Base-by-base conservation (phyloP, 768 basidiomycete genomes). In the Trametes elegans region DNA sequence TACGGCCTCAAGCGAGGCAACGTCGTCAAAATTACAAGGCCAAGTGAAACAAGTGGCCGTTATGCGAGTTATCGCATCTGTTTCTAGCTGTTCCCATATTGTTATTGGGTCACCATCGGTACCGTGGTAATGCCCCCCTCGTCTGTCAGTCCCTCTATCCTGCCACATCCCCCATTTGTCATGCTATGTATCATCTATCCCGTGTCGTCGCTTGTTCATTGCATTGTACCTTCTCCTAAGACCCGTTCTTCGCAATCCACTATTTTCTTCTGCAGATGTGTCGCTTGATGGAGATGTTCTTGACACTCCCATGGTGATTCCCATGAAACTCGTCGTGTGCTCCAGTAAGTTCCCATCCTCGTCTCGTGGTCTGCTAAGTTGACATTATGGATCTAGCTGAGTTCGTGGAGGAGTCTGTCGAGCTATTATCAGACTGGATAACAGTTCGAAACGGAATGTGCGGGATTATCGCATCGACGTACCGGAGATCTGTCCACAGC, bases 1-100 rank as follows among this genome's bases (percentile, higher is more conserved):
- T 99, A 98, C 74, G 97, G 97, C 47, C 82, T 99, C 53, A 82
- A 85, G 64, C 83, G 97, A 45, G 95, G 96, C 24, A 93, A 96
- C 70, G 97, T 99, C 42, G 97, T 99, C 72, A 98, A 97, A 78
- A 98, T 99, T 65, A 98, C 90, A 56, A 79, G 97, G 65, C 91
- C 94, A 24, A 94, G 91, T 72, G 97, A 98, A 78, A 99, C 97
- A 16, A 91, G 89, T 59, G 96, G 96, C 46, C 84, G 92, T 56
- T 95, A 93, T 64, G 88, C 91, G 48, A 93, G 90, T 67, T 93
- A 93, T 76, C 88, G 91, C 58, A 90, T 93, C 69, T 92, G 90
- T 74, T 93, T 90, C 73, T 90, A 62, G 53, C 18, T 23, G n/a
- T 21, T 24, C 45, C 19, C 40, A 14, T 57, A 45, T 57, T 27